These are phyloP conservation scores for Boletus edulis DNA, from an alignment of 768 basidiomycete species.

Conservation along the genomic window DNA sequence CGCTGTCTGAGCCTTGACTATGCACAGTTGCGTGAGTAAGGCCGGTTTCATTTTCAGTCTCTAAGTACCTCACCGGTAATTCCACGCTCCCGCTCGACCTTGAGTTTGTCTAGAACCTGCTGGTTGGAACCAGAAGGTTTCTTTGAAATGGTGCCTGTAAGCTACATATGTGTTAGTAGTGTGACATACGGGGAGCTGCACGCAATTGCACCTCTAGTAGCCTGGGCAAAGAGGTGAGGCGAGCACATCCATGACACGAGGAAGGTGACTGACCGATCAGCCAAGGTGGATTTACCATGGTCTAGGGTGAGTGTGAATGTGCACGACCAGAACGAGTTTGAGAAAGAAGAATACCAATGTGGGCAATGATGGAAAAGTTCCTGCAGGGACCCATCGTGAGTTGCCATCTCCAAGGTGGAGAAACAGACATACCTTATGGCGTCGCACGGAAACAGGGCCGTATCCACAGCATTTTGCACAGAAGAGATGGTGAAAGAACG, in stretches of 20 bases:
- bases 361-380: constrained; percentile 96
- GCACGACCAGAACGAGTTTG: not conserved
- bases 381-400: constrained; percentile 32
- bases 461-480: constrained; percentile 38
- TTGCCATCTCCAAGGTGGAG: not conserved
- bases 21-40: not conserved
- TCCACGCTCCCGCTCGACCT: constrained; percentile 94
- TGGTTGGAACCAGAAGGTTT: constrained; percentile 66
- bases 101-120: constrained; percentile 90
- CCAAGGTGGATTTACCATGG: constrained; percentile 94
- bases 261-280: constrained; percentile 61
- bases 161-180: constrained; percentile 40
- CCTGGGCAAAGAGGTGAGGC: constrained; percentile 35
- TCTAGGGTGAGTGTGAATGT: constrained; percentile 42
- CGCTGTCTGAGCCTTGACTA: constrained; percentile 95
- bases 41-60: not conserved
- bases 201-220: constrained; percentile 60
- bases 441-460: constrained; percentile 67
- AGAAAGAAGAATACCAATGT: constrained; percentile 61
- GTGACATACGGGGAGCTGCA: not conserved
- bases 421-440: constrained; percentile 53
- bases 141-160: constrained; percentile 83
- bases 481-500: constrained; percentile 33
- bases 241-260: not conserved
- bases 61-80: constrained; percentile 67